Percentiles rank a stretch among this genome's conserved stretches.
Evolutionary conservation across 1,139 yeast species (phyloP).

Genomic region (Groenewaldozyma sp.): DNA sequence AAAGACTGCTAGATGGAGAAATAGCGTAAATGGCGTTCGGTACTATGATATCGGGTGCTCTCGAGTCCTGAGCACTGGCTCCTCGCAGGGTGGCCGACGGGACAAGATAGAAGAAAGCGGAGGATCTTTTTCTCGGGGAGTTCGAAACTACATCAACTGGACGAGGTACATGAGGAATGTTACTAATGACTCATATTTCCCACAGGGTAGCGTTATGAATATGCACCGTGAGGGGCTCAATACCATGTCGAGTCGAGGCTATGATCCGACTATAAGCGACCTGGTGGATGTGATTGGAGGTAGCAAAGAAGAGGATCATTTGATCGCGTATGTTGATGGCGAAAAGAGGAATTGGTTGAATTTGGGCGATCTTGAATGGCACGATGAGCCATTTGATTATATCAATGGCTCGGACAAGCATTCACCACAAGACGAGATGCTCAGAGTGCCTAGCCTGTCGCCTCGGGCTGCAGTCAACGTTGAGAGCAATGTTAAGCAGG

Average conservation of each 20-base stretch:
- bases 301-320: background rate
- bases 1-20: background rate
- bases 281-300: background rate
- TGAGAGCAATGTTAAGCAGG: background rate
- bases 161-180: background rate
- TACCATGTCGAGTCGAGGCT: background rate
- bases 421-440: background rate
- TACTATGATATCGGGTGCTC: constrained; percentile 1
- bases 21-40: background rate
- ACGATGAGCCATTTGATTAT: background rate
- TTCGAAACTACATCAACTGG: background rate
- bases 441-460: background rate
- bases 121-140: no score
- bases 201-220: background rate
- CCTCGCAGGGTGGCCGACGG: background rate
- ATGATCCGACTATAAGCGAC: background rate
- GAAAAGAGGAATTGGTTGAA: background rate
- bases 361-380: background rate
- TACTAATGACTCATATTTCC: background rate
- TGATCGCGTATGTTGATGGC: background rate
- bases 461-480: background rate
- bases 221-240: background rate
- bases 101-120: background rate
- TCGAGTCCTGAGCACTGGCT: background rate
- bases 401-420: background rate